Evolutionary conservation across 2,329 filamentous ascomycete genomes (phyloP).

Genomic region (Huntiella moniliformis): DNA sequence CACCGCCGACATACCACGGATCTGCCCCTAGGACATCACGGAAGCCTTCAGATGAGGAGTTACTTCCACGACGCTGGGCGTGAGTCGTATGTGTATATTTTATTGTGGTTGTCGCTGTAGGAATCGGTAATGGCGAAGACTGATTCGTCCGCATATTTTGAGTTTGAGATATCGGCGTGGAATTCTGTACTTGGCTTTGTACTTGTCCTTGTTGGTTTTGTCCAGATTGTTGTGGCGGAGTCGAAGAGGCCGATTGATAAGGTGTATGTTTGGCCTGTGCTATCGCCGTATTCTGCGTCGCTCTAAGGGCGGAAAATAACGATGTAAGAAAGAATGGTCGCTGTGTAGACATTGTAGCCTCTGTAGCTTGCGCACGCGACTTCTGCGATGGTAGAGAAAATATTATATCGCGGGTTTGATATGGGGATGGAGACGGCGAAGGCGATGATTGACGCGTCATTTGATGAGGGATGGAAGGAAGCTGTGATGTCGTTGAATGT

Average conservation of each 20-base stretch:
- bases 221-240: slow-evolving; percentile 9
- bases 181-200: too few relatives aligned
- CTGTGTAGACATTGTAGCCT: slow-evolving; percentile 20
- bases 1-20: slow-evolving; percentile 66
- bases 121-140: slow-evolving; percentile 14
- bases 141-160: too few relatives aligned
- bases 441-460: not conserved
- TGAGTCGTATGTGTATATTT: too few relatives aligned
- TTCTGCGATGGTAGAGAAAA: not conserved
- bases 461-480: not conserved
- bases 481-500: not conserved
- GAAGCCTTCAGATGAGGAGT: slow-evolving; percentile 60
- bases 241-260: slow-evolving; percentile 14
- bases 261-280: slow-evolving; percentile 19
- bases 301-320: slow-evolving; percentile 37
- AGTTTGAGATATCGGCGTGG: too few relatives aligned
- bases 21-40: slow-evolving; percentile 52
- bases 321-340: slow-evolving; percentile 37
- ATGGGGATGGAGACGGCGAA: not conserved
- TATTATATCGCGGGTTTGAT: not conserved
- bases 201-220: slow-evolving; percentile 5
- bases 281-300: slow-evolving; percentile 19
- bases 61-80: slow-evolving; percentile 41
- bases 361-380: not conserved
- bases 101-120: slow-evolving; percentile 9